These are phyloP conservation scores for Haematococcus lacustris DNA, from an alignment of 139 green algal species.

Conservation along the genomic window DNA sequence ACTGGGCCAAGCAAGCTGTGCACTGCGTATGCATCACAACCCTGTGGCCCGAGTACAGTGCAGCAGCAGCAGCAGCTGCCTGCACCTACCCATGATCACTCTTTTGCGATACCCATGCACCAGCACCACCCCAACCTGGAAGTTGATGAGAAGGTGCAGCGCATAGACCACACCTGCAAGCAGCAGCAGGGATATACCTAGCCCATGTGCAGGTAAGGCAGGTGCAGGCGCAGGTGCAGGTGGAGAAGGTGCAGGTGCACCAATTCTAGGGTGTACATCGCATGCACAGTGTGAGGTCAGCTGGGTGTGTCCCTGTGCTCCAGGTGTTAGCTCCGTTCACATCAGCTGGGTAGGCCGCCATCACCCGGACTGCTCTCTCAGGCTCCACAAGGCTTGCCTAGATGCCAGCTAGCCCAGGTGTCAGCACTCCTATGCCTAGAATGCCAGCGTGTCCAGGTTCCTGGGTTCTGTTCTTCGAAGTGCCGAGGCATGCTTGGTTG, in stretches of 20 bases:
- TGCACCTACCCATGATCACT: slow-evolving; percentile 3
- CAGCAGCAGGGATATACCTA: not conserved
- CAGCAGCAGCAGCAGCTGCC: not conserved
- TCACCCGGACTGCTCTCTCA: no score
- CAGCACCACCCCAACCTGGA: slow-evolving; percentile 3
- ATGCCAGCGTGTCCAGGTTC: no score
- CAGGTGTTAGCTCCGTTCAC: not conserved
- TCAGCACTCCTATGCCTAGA: no score
- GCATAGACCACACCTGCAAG: slow-evolving; percentile 11
- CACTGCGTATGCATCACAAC: not conserved
- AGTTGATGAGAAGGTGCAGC: slow-evolving; percentile 8
- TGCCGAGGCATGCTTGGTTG: no score
- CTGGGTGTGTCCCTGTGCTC: not conserved
- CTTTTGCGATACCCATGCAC: not conserved
- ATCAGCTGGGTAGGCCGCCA: not conserved
- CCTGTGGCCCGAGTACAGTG: not conserved
- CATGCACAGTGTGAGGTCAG: not conserved
- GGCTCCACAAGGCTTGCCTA: no score
- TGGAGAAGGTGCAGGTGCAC: not conserved
- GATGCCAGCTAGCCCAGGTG: no score
- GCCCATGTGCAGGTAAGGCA: not conserved
- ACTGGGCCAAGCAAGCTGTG: no score
- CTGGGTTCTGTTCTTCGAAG: no score
- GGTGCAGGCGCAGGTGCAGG: not conserved
- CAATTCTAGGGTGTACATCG: not conserved